Conservation (phyloP, 345 rosid genomes). For the Eucalyptus cloeziana region DNA sequence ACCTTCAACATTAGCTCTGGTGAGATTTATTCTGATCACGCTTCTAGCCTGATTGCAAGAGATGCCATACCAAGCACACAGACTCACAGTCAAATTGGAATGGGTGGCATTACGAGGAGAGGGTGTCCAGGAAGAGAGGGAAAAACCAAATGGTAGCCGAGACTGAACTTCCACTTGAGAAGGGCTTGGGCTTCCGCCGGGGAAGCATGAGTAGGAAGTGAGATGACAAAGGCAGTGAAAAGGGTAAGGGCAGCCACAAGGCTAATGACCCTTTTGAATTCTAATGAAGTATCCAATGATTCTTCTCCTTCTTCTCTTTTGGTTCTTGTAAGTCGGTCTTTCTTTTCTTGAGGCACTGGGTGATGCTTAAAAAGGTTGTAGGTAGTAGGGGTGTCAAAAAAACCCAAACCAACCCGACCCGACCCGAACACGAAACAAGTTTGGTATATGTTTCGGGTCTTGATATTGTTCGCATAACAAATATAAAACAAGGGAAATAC, state of each 20-base stretch:
- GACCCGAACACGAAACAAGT: too few relatives aligned
- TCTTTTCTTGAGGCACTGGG: background rate
- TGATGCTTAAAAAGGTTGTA: background rate
- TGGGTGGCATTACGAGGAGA: background rate
- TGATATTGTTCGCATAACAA: too few relatives aligned
- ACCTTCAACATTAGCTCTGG: background rate
- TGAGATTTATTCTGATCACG: background rate
- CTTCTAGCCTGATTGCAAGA: background rate
- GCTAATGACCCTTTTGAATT: background rate
- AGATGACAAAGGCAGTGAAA: background rate
- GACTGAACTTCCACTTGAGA: background rate
- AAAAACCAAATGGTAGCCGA: background rate
- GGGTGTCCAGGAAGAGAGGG: conserved; percentile 3
- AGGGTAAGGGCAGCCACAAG: background rate
- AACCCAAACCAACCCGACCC: too few relatives aligned
- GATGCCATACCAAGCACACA: conserved; percentile 8
- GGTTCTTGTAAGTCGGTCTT: background rate
- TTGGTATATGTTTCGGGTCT: too few relatives aligned
- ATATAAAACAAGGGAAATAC: too few relatives aligned
- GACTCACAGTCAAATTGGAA: background rate
- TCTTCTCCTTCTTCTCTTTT: background rate
- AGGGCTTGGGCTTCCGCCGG: background rate
- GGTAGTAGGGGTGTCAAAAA: too few relatives aligned
- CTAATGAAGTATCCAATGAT: background rate
- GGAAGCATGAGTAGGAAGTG: background rate